These are phyloP conservation scores for Fragaria iinumae DNA, from an alignment of 306 rosid species.

Conservation along the genomic window DNA sequence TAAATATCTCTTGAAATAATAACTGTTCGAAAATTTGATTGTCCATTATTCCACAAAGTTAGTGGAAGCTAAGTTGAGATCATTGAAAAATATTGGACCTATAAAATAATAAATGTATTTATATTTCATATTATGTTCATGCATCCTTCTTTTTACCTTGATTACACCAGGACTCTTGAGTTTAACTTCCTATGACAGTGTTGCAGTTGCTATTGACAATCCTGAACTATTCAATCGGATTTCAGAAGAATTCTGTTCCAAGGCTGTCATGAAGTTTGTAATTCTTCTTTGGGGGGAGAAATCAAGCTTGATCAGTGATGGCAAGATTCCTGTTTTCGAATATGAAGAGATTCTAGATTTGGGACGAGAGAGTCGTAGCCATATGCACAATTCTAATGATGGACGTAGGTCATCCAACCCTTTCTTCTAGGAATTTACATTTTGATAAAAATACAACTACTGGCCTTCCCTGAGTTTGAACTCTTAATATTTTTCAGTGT, in stretches of 20 bases:
- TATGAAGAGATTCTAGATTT: constrained; percentile 58
- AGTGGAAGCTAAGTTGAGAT: not conserved
- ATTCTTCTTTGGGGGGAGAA: constrained; percentile 96
- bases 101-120: not conserved
- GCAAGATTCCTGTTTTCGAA: constrained; percentile 50
- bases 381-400: constrained; percentile 39
- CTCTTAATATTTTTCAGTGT: not conserved
- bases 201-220: constrained; percentile 78
- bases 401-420: constrained; percentile 4
- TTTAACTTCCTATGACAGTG: constrained; percentile 45
- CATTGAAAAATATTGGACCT: not conserved
- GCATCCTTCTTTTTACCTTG: constrained; percentile 9
- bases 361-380: constrained; percentile 65
- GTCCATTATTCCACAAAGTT: not conserved
- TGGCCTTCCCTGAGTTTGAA: not conserved
- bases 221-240: constrained; percentile 76
- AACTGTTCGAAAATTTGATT: not conserved
- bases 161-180: constrained; percentile 25
- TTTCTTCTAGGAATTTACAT: not conserved
- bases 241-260: constrained; percentile 48
- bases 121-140: not conserved
- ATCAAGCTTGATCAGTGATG: constrained; percentile 46
- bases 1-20: not conserved
- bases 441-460: not conserved
- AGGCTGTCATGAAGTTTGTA: constrained; percentile 59